Base-by-base conservation (phyloP, 208 protist genomes). In the Hexamita inflata region DNA sequence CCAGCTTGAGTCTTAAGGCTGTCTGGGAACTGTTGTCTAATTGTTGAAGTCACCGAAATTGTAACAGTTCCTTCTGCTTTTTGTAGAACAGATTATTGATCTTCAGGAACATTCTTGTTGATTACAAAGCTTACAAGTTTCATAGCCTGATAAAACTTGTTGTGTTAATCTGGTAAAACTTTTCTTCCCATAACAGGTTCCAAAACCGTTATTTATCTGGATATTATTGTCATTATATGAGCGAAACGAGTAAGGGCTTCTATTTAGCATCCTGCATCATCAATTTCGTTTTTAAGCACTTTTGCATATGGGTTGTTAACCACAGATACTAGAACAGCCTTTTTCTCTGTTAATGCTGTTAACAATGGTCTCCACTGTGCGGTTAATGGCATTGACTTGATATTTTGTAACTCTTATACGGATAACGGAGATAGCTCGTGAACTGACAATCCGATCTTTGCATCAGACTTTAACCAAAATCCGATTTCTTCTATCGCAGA, bases 171-270 rank as follows among this genome's bases (percentile, higher is more conserved):
- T 11, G 38, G 34, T 15, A 70, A 38, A n/a, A 70, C 64, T 4
- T n/a, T 13, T 49, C 64, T n/a, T n/a, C 64, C 64, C 64, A 70
- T 70, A 32, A 70, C 64, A 49, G 64, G 64, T n/a, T 70, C 64
- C 7, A 70, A 19, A 45, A 70, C 38, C 24, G 9, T 45, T 32
- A 70, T 49, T 34, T 70, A 34, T 15, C 38, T 4, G 4, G 9
- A n/a, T 32, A 40, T 13, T n/a, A 34, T 45, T 9, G n/a, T 19
- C 9, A 70, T 9, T 11, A 70, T 34, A 45, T 70, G 35, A 9
- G 30, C 64, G 34, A 70, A 34, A 2, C 64, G 64, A 4, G 64
- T 49, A n/a, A 49, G 9, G 9, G 4, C n/a, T 11, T 70, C 64
- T 15, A 70, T 40, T 40, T 42, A 15, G 15, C 30, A 9, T 7